These are phyloP conservation scores for Geranium incanum DNA, from an alignment of 441 rosid genomes.

Conservation along the genomic window DNA sequence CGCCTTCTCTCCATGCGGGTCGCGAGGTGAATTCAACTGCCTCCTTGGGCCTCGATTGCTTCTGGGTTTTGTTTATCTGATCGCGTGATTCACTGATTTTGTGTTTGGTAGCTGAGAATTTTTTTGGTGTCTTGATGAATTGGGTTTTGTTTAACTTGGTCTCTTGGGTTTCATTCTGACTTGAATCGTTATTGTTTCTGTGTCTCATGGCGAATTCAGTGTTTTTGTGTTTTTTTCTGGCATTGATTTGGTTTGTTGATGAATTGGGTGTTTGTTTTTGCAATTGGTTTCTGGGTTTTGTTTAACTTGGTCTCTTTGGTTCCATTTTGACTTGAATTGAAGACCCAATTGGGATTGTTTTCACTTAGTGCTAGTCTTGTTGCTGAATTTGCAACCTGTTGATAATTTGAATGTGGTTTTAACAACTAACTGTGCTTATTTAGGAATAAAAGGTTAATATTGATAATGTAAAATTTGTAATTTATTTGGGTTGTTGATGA, in stretches of 20 bases:
- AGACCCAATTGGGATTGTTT: not conserved
- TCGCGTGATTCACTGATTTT: not conserved
- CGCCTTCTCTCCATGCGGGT: constrained; percentile 63
- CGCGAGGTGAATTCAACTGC: constrained; percentile 49
- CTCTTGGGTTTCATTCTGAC: not conserved
- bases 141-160: not conserved
- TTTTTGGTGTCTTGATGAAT: no score
- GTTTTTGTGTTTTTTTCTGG: no score
- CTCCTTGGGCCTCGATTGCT: not conserved
- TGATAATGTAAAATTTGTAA: no score
- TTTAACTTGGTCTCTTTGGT: no score
- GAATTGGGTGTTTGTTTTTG: no score
- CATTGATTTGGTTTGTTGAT: no score
- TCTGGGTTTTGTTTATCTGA: not conserved
- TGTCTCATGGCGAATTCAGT: no score
- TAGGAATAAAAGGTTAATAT: no score
- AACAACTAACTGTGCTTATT: not conserved
- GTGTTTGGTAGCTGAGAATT: constrained; percentile 2
- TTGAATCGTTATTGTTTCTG: not conserved
- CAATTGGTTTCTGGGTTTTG: no score
- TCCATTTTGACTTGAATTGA: not conserved
- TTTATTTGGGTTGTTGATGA: no score
- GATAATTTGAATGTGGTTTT: not conserved
- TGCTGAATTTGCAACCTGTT: constrained; percentile 11
- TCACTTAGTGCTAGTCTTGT: constrained; percentile 7